Conservation (phyloP, 768 basidiomycete genomes). For the Russula virescens region DNA sequence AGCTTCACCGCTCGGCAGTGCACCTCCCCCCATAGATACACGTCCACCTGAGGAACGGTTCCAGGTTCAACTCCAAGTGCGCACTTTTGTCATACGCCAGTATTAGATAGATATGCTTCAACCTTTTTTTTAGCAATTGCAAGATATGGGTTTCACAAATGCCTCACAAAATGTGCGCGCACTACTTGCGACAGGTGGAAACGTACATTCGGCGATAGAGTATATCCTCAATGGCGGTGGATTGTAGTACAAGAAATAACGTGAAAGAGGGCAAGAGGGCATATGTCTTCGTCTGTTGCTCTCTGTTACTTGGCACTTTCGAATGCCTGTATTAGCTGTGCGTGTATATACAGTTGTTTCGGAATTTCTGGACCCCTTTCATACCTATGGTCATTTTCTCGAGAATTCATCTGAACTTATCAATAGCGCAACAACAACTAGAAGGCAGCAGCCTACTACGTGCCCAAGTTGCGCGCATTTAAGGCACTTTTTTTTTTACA, state of each 20-base stretch:
- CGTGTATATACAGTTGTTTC: constrained; percentile 9
- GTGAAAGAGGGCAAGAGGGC: background rate
- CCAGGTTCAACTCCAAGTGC: constrained; percentile 76
- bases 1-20: constrained; percentile 27
- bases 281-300: background rate
- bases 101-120: background rate
- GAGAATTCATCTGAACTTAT: no score
- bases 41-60: constrained; percentile 88
- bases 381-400: no score
- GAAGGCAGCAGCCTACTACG: no score
- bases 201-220: constrained; percentile 88
- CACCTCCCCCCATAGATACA: constrained; percentile 54
- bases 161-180: constrained; percentile 88
- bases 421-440: no score
- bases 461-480: no score
- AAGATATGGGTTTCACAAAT: constrained; percentile 92
- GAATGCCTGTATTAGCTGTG: constrained; percentile 8
- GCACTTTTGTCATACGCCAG: constrained; percentile 22
- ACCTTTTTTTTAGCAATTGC: constrained; percentile 58
- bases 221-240: constrained; percentile 85
- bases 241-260: constrained; percentile 33
- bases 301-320: background rate
- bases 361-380: background rate
- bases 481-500: no score
- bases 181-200: constrained; percentile 86